Evolutionary conservation across 208 protist genomes (phyloP), one percentile per base, ranked within the genome.

Genomic region (Leptomonas seymouri): DNA sequence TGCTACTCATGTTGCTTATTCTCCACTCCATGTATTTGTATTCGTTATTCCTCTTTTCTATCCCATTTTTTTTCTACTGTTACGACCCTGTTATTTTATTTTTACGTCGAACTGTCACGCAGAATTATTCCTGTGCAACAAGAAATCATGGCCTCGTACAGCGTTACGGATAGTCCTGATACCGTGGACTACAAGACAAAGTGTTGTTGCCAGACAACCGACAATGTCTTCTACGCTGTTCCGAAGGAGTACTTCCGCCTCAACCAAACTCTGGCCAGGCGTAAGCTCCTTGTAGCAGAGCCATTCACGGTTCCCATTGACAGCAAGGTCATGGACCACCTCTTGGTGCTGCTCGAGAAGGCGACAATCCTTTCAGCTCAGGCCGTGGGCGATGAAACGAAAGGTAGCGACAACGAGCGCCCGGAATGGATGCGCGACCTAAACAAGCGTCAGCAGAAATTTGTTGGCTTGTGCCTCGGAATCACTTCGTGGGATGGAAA

Each of bases 181-280:
- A 84, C 48, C 3, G 90, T 95, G 62, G 86, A 95, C 61, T 95
- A 92, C 78, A 84, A 68, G 51, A 85, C 78, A 2, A 91, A 93
- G 57, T 95, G 87, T 71, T 93, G 90, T 67, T 91, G 85, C 59
- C 58, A 82, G 64, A 95, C 90, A 8, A 92, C 87, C 4, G 86
- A 95, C 75, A 78, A 81, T 45, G 62, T 81, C 18, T 95, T 81
- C 73, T 92, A 84, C 56, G 71, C 84, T 23, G 85, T 90, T 20
- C 90, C 90, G 14, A 95, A 93, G 67, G 86, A 95, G 44, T 95
- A 82, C 55, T 92, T 95, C 34, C 71, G 75, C 39, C 80, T 84
- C 12, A 78, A 95, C 74, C 71, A 78, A 30, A 88, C 34, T 53
- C 58, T 95, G 46, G 70, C 81, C 0, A 44, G 85, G 53, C 82